Percentiles rank a stretch among this genome's conserved stretches.
Conservation (phyloP, 2,329 filamentous ascomycete species). For the Talaromyces pinophilus region DNA sequence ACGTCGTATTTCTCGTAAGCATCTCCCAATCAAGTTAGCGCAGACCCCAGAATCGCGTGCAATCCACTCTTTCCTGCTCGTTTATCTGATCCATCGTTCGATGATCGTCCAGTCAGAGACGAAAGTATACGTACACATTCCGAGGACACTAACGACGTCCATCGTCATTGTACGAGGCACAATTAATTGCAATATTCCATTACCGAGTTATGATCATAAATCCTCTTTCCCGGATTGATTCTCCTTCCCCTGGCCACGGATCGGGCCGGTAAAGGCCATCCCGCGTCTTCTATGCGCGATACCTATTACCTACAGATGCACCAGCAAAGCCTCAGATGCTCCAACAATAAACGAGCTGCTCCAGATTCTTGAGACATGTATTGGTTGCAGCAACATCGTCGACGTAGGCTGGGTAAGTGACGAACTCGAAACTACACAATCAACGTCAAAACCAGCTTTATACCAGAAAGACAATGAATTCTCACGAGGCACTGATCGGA, state of each 20-base stretch:
- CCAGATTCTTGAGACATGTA: slow-evolving; percentile 56
- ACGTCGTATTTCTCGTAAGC: background rate
- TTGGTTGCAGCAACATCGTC: slow-evolving; percentile 54
- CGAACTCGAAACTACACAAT: too few relatives aligned
- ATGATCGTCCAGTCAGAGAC: background rate
- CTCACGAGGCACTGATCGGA: slow-evolving; percentile 51
- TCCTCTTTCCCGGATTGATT: background rate
- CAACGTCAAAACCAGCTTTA: too few relatives aligned
- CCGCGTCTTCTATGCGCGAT: background rate
- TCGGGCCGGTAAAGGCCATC: background rate
- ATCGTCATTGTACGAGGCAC: background rate
- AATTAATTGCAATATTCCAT: background rate
- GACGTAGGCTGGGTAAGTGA: slow-evolving; percentile 31
- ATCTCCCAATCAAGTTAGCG: background rate
- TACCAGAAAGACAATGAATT: too few relatives aligned
- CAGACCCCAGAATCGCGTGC: background rate
- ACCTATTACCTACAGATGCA: background rate
- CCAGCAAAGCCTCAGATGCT: slow-evolving; percentile 41
- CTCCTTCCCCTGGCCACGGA: background rate
- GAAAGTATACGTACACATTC: background rate
- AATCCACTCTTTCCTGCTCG: background rate
- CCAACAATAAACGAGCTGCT: slow-evolving; percentile 49
- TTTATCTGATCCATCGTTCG: background rate
- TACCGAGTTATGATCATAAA: background rate
- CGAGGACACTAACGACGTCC: background rate